Conservation (phyloP, 257 asterid genomes). For the Nicotiana otophora region DNA sequence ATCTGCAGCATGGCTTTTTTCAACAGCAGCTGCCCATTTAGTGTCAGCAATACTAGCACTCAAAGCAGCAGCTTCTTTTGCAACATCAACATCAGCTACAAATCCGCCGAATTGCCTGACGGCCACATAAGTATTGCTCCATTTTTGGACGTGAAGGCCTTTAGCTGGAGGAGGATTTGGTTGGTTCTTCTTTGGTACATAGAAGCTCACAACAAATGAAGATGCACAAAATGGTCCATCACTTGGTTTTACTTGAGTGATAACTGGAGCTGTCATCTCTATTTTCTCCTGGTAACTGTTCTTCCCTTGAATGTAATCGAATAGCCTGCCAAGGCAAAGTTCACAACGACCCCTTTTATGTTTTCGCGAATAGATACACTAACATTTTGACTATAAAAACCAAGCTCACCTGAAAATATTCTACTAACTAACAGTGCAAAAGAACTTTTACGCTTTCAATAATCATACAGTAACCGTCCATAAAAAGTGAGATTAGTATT, state of each 20-base stretch:
- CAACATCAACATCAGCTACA: slow-evolving; percentile 42
- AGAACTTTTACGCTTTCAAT: no score
- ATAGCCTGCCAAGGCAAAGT: slow-evolving; percentile 38
- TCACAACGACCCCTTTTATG: background rate
- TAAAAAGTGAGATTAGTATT: no score
- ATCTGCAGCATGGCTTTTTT: slow-evolving; percentile 38
- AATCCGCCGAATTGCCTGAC: slow-evolving; percentile 78
- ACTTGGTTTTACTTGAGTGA: slow-evolving; percentile 62
- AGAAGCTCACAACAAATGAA: slow-evolving; percentile 63
- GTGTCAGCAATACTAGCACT: slow-evolving; percentile 53
- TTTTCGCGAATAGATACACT: background rate
- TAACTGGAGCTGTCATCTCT: slow-evolving; percentile 88
- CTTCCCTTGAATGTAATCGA: slow-evolving; percentile 68
- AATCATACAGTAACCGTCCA: no score
- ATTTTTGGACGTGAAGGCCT: slow-evolving; percentile 52
- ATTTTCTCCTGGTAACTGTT: slow-evolving; percentile 42
- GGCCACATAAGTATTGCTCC: slow-evolving; percentile 62
- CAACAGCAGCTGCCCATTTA: slow-evolving; percentile 50
- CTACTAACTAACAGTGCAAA: no score
- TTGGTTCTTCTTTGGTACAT: slow-evolving; percentile 70
- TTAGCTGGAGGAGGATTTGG: slow-evolving; percentile 58
- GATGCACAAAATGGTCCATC: slow-evolving; percentile 85
- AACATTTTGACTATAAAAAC: background rate
- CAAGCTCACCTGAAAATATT: no score
- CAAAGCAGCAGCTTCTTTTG: slow-evolving; percentile 59